Evolutionary conservation across 1,284 basidiomycete species (phyloP), one percentile per base, ranked within the genome.

Genomic region (Farysia itapuensis): DNA sequence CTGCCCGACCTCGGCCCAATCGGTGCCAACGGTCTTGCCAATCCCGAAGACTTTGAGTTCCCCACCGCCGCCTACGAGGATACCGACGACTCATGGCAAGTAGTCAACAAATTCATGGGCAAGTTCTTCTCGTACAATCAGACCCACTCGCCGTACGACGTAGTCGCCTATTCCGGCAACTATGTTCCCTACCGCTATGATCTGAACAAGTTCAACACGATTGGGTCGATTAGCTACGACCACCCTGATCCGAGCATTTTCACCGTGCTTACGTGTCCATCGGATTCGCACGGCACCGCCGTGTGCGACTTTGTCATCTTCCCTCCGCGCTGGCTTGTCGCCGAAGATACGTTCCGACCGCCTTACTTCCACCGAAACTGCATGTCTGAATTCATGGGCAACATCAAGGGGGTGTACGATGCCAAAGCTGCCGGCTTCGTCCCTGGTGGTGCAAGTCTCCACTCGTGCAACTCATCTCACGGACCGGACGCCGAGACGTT

Each of bases 161-260:
- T 87, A 22, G 85, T 87, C 33, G 84, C 85, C 0, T 86, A 83
- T 82, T 43, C 28, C n/a, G 35, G 43, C 44, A 86, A 84, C 77
- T 86, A 86, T 64, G 81, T 85, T 3, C 85, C 85, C 2, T 86
- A 84, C 79, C 86, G 86, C 73, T 86, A 87, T 68, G 83, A 82
- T 25, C 74, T 86, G 69, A 80, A 81, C 67, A 85, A 84, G 70
- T 87, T 86, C 77, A 79, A 83, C 67, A 81, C 81, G 54, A 82
- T 86, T 43, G 85, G 85, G 23, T 83, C 82, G 43, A 84, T 86
- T 64, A 82, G 82, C 25, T 84, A 82, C 47, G 78, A 77, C 56
- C 72, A 77, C 44, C 63, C 69, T 11, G 75, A 77, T 37, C 75
- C 75, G 2, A 54, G 45, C 13, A 67, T 74, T 65, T 75, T 63